Evolutionary conservation across 1,139 yeast genomes (phyloP).

Genomic region (Scheffersomyces illinoinensis): DNA sequence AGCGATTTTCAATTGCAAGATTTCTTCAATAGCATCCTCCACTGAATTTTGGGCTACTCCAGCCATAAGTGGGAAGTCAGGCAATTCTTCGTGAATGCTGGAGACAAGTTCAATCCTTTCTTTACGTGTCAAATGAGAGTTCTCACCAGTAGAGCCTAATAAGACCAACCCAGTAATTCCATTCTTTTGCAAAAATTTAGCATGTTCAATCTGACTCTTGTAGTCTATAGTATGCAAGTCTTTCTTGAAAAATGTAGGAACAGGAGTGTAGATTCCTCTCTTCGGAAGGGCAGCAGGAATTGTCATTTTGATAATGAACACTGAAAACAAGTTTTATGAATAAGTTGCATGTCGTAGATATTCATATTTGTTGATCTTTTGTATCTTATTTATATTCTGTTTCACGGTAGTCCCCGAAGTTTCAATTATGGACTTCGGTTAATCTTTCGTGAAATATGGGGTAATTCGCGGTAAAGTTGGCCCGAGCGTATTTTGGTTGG

Average conservation of each 20-base stretch:
- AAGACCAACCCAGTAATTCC: conserved; percentile 37
- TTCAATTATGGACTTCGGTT: not conserved
- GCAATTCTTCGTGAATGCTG: conserved; percentile 34
- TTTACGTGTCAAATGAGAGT: conserved; percentile 41
- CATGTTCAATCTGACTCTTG: conserved; percentile 35
- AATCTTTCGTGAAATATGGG: not conserved
- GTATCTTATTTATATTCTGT: not conserved
- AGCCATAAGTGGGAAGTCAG: conserved; percentile 40
- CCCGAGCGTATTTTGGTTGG: not conserved
- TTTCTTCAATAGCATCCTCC: conserved; percentile 40
- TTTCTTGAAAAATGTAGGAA: conserved; percentile 38
- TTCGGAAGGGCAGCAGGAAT: not conserved
- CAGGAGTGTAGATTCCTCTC: conserved; percentile 32
- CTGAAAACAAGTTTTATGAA: not conserved
- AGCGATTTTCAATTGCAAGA: conserved; percentile 31
- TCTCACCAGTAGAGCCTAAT: conserved; percentile 48
- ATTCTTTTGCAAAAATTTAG: conserved; percentile 26
- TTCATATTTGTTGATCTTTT: not conserved
- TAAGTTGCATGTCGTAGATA: not conserved
- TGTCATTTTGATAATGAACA: not conserved
- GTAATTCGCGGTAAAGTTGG: not conserved
- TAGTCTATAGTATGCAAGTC: conserved; percentile 30
- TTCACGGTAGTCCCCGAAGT: not conserved
- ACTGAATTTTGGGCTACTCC: conserved; percentile 46
- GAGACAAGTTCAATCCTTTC: conserved; percentile 38